Evolutionary conservation across 164 flowering plant species (phyloP), one percentile per base, ranked within the genome.

Genomic region (Euptelea pleiosperma): DNA sequence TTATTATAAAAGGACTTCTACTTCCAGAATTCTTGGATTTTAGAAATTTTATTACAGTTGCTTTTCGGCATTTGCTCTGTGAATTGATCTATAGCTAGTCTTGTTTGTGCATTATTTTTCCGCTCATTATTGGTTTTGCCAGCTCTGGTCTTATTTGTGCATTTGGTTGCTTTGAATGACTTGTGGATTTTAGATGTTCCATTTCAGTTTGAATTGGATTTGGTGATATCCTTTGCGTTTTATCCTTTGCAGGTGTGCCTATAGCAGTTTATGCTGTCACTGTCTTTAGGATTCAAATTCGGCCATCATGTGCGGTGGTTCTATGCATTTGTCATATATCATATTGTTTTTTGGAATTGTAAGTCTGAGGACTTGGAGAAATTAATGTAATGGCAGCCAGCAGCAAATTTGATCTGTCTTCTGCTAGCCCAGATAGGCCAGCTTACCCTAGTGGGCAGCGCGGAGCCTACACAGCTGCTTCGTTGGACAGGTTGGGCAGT

Each of bases 391-490:
- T 90, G 94, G 76, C 92, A 52, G 57, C 82, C 58, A 78, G 84
- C 70, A 77, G 80, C 70, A 89, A 84, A 71, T 83, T 75, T 64
- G 89, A 84, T 59, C 58, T 70, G 52, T 68, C 86, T 55, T 80
- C 91, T 66, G 70, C 72, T 66, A 85, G 87, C 74, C 84, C 89
- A 34, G 92, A 90, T 71, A 83, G 82, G 76, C 80, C 82, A 26
- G 44, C 73, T 33, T 83, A 77, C 61, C 47, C 75, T 59, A 67
- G 73, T 70, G 89, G 82, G 67, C 82, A 75, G 66, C 81, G 88
- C 54, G 85, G 86, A 46, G 72, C 69, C 60, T 56, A 35, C 19
- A 36, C 78, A 40, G 73, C 80, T 60, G 59, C 81, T 72, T 75
- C 78, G 22, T 41, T 79, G 77, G 86, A 82, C 53, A 82, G 88